A percentile compares a stretch with the other conserved stretches of the same genome.
These are phyloP conservation scores for Paecilomyces formosus DNA, from an alignment of 2,329 filamentous ascomycete species.

Conservation along the genomic window DNA sequence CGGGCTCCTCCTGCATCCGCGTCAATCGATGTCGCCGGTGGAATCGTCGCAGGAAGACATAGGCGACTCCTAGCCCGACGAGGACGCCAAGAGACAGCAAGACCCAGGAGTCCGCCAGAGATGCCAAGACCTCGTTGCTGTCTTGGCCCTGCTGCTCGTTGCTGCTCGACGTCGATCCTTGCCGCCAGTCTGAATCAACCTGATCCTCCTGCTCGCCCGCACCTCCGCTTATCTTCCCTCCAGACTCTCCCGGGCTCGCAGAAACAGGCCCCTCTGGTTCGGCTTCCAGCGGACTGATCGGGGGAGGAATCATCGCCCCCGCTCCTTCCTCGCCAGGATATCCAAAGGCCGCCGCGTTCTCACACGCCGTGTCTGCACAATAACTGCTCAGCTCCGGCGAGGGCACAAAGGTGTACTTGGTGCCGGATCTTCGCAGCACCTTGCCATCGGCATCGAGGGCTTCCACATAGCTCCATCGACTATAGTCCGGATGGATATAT, in stretches of 20 bases:
- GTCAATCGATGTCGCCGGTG: constrained; percentile 5
- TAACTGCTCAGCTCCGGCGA: constrained; percentile 24
- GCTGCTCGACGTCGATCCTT: neutral
- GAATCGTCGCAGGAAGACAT: neutral
- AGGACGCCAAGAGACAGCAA: neutral
- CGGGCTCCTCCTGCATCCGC: constrained; percentile 4
- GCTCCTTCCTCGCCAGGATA: constrained; percentile 19
- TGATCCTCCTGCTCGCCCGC: neutral
- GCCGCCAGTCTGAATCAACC: neutral
- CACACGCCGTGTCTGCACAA: constrained; percentile 21
- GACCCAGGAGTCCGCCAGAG: neutral
- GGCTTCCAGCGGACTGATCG: constrained; percentile 23
- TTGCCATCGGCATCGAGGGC: constrained; percentile 25
- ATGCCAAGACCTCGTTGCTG: neutral
- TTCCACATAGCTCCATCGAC: constrained; percentile 26
- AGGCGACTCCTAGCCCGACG: neutral
- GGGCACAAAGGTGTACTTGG: constrained; percentile 29
- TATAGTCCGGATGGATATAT: constrained; percentile 21
- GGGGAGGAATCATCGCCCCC: constrained; percentile 19
- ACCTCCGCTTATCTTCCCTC: neutral
- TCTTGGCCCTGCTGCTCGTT: neutral
- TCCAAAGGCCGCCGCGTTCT: constrained; percentile 21
- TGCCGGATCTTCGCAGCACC: constrained; percentile 24
- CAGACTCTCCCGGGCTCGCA: neutral
- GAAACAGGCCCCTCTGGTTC: constrained; percentile 15